Conservation (phyloP, 805 yeast genomes). For the Cyberlindnera meyerae region DNA sequence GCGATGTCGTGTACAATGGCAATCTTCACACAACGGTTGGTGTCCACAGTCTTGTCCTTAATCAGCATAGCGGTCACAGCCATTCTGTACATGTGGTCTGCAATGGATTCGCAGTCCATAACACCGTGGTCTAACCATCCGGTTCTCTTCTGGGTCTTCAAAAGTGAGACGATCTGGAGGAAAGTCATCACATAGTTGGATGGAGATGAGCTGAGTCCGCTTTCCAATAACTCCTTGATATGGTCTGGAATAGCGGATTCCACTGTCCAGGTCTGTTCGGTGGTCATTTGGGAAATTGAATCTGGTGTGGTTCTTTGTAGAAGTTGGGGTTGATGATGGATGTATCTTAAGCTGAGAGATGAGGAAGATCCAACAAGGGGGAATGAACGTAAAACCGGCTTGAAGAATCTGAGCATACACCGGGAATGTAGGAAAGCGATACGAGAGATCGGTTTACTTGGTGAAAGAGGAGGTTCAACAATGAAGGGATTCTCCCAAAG, state of each 20-base stretch:
- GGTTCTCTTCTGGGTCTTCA: slow-evolving; percentile 80
- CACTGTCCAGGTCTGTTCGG: slow-evolving; percentile 44
- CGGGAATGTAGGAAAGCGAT: neutral
- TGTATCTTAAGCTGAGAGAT: neutral
- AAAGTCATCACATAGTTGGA: slow-evolving; percentile 52
- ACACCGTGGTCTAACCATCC: slow-evolving; percentile 82
- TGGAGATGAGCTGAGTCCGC: slow-evolving; percentile 16
- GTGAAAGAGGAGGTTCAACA: no score
- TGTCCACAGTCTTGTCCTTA: slow-evolving; percentile 45
- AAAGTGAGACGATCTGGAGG: slow-evolving; percentile 59
- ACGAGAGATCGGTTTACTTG: no score
- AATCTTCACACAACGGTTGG: slow-evolving; percentile 71
- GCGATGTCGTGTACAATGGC: slow-evolving; percentile 93
- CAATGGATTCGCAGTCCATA: slow-evolving; percentile 52
- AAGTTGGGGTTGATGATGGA: no score
- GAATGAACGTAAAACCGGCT: neutral
- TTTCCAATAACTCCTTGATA: slow-evolving; percentile 33
- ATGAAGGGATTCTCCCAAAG: neutral
- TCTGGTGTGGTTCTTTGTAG: neutral
- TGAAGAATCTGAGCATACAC: slow-evolving; percentile 1
- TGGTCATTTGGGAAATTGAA: slow-evolving; percentile 9
- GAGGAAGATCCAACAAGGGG: neutral
- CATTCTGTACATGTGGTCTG: slow-evolving; percentile 98
- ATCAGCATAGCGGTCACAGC: slow-evolving; percentile 72
- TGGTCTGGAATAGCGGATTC: slow-evolving; percentile 47